A percentile compares a stretch with the other conserved stretches of the same genome.
phyloP scores from a whole-genome alignment of 1,139 yeast genomes.

The Debaryomycetaceae sp. region DNA sequence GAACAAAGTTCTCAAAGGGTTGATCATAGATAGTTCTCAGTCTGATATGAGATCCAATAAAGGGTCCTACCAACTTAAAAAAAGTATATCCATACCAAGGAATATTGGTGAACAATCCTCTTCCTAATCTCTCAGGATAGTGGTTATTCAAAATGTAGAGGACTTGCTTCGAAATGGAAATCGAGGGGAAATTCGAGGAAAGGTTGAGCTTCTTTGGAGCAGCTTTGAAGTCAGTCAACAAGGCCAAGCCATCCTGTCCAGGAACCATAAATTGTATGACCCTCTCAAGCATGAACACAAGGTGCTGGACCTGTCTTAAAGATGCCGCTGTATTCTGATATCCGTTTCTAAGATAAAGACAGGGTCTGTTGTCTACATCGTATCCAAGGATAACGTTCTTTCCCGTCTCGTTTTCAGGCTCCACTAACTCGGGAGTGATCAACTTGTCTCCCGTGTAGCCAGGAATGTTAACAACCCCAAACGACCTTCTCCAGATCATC shows the following conservation, averaged over 20 bases:
- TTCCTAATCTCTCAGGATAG: conserved; percentile 93
- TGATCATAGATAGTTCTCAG: conserved; percentile 89
- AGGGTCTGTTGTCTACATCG: conserved; percentile 86
- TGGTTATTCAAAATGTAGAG: conserved; percentile 87
- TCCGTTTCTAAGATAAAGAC: conserved; percentile 85
- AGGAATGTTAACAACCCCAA: conserved; percentile 70
- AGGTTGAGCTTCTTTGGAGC: conserved; percentile 41
- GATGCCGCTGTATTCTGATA: conserved; percentile 89
- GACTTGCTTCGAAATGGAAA: conserved; percentile 65
- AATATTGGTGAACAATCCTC: conserved; percentile 83
- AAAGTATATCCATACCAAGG: conserved; percentile 94
- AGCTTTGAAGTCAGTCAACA: conserved; percentile 83
- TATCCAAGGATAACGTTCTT: conserved; percentile 86
- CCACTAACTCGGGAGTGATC: conserved; percentile 61
- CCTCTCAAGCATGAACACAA: conserved; percentile 87
- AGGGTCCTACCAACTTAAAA: conserved; percentile 84
- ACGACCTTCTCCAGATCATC: conserved; percentile 86
- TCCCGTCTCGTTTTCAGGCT: conserved; percentile 78
- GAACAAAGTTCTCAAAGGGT: conserved; percentile 81
- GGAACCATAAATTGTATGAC: conserved; percentile 93
- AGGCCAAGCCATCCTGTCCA: conserved; percentile 89
- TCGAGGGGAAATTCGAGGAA: conserved; percentile 42
- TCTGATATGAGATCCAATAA: conserved; percentile 90
- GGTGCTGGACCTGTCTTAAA: conserved; percentile 84
- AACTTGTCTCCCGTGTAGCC: conserved; percentile 34